Percentiles rank a stretch among this genome's conserved stretches.
Evolutionary conservation across 2,329 filamentous ascomycete species (phyloP).

Genomic region (Penicillium sp.): DNA sequence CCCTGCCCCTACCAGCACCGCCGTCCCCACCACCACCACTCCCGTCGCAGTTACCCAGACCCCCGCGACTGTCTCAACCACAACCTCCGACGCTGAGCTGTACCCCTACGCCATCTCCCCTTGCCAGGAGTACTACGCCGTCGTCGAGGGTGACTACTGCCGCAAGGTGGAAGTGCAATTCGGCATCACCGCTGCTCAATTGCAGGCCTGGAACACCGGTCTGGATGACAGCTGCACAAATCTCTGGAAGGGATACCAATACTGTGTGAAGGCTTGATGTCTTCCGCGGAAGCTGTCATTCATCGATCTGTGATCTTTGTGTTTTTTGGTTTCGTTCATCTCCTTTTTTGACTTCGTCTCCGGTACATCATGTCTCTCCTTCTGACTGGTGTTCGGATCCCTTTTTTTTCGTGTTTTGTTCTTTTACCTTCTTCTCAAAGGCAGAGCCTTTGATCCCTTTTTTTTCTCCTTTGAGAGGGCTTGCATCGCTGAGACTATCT

Average conservation of each 20-base stretch:
- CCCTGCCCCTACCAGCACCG: neutral
- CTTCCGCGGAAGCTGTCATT: neutral
- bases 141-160: constrained; percentile 34
- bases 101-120: constrained; percentile 31
- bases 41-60: constrained; percentile 5
- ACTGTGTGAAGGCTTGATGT: constrained; percentile 30
- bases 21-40: neutral
- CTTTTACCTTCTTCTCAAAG: neutral
- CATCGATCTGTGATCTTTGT: neutral
- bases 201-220: constrained; percentile 34
- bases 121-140: constrained; percentile 28
- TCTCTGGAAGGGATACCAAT: constrained; percentile 38
- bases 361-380: neutral
- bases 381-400: neutral
- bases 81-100: constrained; percentile 9
- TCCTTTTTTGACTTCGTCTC: constrained; percentile 4
- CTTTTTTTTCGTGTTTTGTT: neutral
- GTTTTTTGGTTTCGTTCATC: neutral
- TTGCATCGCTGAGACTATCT: neutral
- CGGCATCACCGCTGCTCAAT: constrained; percentile 26
- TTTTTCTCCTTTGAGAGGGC: neutral
- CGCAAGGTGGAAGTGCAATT: constrained; percentile 24
- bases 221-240: constrained; percentile 35
- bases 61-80: constrained; percentile 9
- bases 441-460: constrained; percentile 1